Evolutionary conservation across 495 filamentous ascomycete species (phyloP), one percentile per base, ranked within the genome.

Genomic region (Aspergillus carlsbadensis): DNA sequence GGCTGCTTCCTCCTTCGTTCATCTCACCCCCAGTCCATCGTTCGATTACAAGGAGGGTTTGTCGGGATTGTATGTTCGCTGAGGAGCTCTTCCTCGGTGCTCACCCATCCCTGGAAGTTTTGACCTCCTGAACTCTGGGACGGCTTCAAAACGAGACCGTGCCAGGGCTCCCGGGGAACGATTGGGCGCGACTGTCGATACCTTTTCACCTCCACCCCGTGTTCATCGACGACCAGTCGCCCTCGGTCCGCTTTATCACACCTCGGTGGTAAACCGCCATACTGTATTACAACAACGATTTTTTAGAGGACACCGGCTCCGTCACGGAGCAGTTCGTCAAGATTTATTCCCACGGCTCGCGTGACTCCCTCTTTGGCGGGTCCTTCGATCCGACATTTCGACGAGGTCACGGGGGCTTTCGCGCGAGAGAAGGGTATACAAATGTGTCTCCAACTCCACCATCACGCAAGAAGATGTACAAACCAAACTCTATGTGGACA

Each of bases 401-500:
- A 42, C 71, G 69, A 26, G 73, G 65, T 47, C 44, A 58, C 22
- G 77, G 74, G 40, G 81, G 81, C 20, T 85, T 82, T 65, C 80
- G 79, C 61, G 67, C 77, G 37, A 74, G 83, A 57, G 78, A 87
- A 72, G 81, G 81, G 10, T 79, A 83, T 62, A 60, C 74, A 42
- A 74, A 73, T 64, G 65, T 71, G 18, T 43, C 64, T 2, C 61
- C 70, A 2, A 34, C 29, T 6, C 54, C 54, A 1, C 41, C 52
- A 15, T 63, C 57, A 55, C 56, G 65, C 58, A 80, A 69, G 62
- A 85, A 69, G 62, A 85, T 87, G 78, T 91, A 91, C 61, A 76
- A 85, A 60, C 85, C 93, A 48, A 88, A 84, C 64, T 87, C 90
- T 4, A 77, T 77, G 62, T 98, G 95, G 95, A 91, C 91, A 3